Conservation (phyloP, 164 flowering plant genomes). For the Saururus chinensis region DNA sequence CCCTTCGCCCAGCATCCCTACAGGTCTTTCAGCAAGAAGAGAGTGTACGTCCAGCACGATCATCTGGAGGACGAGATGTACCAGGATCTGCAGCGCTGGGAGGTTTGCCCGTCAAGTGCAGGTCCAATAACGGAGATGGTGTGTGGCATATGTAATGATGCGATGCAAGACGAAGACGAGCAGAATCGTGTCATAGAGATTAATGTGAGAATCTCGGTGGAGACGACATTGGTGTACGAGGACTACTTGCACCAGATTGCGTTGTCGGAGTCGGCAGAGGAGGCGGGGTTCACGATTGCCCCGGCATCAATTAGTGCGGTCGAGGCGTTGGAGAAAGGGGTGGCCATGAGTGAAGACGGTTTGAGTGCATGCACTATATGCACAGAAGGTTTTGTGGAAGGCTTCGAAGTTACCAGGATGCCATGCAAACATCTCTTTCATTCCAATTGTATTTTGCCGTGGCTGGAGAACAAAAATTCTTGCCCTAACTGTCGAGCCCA, state of each 20-base stretch:
- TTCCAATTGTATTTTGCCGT: neutral
- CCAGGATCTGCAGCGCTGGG: too few species aligned
- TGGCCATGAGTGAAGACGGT: neutral
- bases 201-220: too few species aligned
- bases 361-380: neutral
- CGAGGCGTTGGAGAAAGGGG: neutral
- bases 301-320: neutral
- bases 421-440: neutral
- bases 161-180: too few species aligned
- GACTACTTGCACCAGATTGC: neutral
- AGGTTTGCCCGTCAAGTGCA: too few species aligned
- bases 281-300: neutral
- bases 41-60: too few species aligned
- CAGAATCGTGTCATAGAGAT: too few species aligned
- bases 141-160: too few species aligned
- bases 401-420: neutral
- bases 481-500: neutral
- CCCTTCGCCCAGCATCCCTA: too few species aligned
- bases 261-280: neutral
- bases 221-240: neutral
- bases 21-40: too few species aligned
- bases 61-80: too few species aligned
- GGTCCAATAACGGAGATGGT: too few species aligned
- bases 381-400: neutral
- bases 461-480: neutral